A percentile compares a stretch with the other conserved stretches of the same genome.
Evolutionary conservation across 208 protist genomes (phyloP).

Genomic region (Acanthamoeba lenticulata): DNA sequence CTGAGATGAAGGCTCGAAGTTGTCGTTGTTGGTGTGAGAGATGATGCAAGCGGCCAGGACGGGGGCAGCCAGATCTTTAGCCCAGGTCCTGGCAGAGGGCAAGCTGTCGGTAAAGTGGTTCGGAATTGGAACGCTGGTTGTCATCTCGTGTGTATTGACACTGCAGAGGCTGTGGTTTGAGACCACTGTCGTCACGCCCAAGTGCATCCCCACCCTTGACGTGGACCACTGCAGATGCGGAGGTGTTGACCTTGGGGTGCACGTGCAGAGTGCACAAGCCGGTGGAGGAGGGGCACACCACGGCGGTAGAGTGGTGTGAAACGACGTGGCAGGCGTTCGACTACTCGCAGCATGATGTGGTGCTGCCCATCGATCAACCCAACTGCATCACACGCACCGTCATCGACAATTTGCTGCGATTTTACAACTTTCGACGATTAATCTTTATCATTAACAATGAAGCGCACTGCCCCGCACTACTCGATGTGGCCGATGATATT

Average conservation of each 20-base stretch:
- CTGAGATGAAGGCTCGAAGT: too few relatives aligned
- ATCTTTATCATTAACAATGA: conserved; percentile 46
- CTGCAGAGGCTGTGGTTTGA: background rate
- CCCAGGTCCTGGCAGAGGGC: too few relatives aligned
- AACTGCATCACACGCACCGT: conserved; percentile 50
- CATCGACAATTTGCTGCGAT: background rate
- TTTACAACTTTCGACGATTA: background rate
- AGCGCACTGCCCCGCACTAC: background rate
- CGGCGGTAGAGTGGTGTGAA: background rate
- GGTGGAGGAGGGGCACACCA: background rate
- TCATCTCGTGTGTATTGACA: too few relatives aligned
- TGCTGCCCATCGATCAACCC: conserved; percentile 35
- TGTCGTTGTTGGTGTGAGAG: background rate
- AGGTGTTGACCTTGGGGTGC: too few relatives aligned
- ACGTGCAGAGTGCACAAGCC: too few relatives aligned
- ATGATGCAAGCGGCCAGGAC: too few relatives aligned
- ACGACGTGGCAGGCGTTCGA: background rate
- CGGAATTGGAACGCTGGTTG: background rate
- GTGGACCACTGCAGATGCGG: too few relatives aligned
- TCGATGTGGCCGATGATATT: background rate
- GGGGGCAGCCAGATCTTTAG: too few relatives aligned
- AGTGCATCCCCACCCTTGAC: too few relatives aligned
- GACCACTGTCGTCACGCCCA: background rate
- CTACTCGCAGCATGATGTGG: conserved; percentile 28
- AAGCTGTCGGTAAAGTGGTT: background rate